phyloP scores from a whole-genome alignment of 371 early-diverging fungal species.

The Mucor lusitanicus region DNA sequence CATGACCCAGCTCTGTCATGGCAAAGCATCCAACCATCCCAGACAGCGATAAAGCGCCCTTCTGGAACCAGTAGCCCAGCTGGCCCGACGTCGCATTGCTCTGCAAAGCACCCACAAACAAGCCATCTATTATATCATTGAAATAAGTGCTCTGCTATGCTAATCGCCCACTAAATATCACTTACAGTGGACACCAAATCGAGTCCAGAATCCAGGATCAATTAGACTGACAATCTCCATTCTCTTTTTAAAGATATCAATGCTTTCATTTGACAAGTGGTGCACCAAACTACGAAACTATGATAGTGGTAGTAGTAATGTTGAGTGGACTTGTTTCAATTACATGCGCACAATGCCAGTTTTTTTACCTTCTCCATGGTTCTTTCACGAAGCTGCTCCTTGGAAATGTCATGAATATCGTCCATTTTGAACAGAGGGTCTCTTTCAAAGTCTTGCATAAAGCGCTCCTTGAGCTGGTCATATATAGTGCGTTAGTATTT shows the following conservation, averaged over 20 bases:
- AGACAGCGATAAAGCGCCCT: constrained; percentile 82
- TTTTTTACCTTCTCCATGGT: constrained; percentile 88
- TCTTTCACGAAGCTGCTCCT: constrained; percentile 80
- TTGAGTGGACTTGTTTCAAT: neutral
- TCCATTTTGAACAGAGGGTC: constrained; percentile 84
- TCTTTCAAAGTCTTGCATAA: constrained; percentile 88
- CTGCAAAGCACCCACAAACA: constrained; percentile 88
- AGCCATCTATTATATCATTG: constrained; percentile 50
- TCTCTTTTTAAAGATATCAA: constrained; percentile 73
- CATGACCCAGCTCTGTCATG: constrained; percentile 90
- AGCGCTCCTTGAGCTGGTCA: constrained; percentile 68
- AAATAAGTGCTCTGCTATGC: neutral
- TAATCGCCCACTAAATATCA: too few species aligned
- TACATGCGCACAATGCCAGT: too few species aligned
- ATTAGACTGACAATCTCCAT: constrained; percentile 83
- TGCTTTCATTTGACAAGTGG: constrained; percentile 75
- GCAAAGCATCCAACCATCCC: constrained; percentile 90
- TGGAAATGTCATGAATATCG: constrained; percentile 78
- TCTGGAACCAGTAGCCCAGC: constrained; percentile 85
- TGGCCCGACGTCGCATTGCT: constrained; percentile 89
- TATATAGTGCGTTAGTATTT: too few species aligned
- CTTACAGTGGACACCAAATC: constrained; percentile 86
- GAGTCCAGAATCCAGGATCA: constrained; percentile 93
- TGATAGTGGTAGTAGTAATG: too few species aligned
- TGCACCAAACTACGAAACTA: constrained; percentile 73